A percentile compares a stretch with the other conserved stretches of the same genome.
These are phyloP conservation scores for Polytrichum commune DNA, from an alignment of 225 moss, liverwort and hornwort genomes.

Conservation along the genomic window DNA sequence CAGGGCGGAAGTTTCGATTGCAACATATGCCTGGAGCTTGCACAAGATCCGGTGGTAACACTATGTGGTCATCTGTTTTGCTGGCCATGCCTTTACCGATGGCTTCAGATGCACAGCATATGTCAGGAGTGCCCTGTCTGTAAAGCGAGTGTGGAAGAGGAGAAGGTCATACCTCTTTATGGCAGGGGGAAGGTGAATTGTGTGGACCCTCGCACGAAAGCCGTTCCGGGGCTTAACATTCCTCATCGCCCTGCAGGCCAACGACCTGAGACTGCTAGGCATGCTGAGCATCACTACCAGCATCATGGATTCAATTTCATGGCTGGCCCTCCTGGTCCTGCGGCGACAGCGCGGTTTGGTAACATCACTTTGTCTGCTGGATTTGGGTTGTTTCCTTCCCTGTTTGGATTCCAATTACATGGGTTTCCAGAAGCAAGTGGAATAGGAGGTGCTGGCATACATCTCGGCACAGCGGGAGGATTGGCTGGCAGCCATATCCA, in stretches of 20 bases:
- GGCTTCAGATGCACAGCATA: constrained; percentile 96
- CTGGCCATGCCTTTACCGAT: constrained; percentile 97
- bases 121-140: constrained; percentile 97
- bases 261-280: constrained; percentile 91
- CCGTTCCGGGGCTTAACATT: constrained; percentile 81
- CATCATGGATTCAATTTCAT: constrained; percentile 89
- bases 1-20: constrained; percentile 98
- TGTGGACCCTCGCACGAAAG: constrained; percentile 92
- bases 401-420: constrained; percentile 94
- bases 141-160: constrained; percentile 96
- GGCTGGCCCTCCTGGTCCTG: constrained; percentile 77
- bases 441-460: constrained; percentile 71
- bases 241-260: constrained; percentile 95
- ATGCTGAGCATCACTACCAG: constrained; percentile 76
- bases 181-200: constrained; percentile 90
- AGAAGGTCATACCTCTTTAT: constrained; percentile 94
- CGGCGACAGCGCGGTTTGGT: constrained; percentile 84
- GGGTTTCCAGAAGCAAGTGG: constrained; percentile 79
- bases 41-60: constrained; percentile 94
- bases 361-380: constrained; percentile 99
- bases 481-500: constrained; percentile 78
- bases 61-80: constrained; percentile 95
- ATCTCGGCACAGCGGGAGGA: constrained; percentile 71
- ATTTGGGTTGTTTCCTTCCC: constrained; percentile 95
- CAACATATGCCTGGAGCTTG: constrained; percentile 93